phyloP scores from a whole-genome alignment of 441 rosid species.

The Kokia cookei region DNA sequence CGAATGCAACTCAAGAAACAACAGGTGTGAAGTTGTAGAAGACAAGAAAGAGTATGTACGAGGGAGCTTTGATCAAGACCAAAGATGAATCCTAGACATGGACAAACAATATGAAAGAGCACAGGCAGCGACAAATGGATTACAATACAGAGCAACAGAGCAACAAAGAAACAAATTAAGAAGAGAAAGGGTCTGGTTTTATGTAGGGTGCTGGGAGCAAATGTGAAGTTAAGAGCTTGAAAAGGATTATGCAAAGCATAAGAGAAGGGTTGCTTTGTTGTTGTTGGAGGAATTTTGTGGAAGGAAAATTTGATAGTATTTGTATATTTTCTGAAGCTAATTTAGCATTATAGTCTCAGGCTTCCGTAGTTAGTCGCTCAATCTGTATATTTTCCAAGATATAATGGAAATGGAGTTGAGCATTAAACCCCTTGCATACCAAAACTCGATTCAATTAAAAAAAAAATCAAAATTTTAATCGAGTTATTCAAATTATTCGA shows the following conservation, averaged over 20 bases:
- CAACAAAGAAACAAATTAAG: neutral
- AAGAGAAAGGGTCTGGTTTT: neutral
- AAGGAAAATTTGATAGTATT: neutral
- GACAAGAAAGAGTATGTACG: neutral
- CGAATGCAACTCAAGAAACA: slow-evolving; percentile 42
- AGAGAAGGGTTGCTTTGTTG: neutral
- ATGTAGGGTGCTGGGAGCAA: neutral
- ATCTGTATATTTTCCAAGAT: neutral
- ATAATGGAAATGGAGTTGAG: neutral
- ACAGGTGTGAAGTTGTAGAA: slow-evolving; percentile 12
- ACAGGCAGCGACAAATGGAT: neutral
- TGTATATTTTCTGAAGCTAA: neutral
- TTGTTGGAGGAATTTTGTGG: neutral
- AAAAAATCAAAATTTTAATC: too few species aligned
- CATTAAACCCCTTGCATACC: neutral
- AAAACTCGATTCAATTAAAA: too few species aligned
- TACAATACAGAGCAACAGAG: neutral
- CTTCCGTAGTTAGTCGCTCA: neutral
- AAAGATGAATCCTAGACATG: neutral
- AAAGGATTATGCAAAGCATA: neutral
- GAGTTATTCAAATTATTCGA: too few species aligned
- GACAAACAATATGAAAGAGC: neutral
- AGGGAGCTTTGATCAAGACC: neutral
- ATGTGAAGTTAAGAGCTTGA: neutral
- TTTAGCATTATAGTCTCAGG: neutral